Evolutionary conservation across 1,284 basidiomycete species (phyloP).

Genomic region (Amylostereum areolatum): DNA sequence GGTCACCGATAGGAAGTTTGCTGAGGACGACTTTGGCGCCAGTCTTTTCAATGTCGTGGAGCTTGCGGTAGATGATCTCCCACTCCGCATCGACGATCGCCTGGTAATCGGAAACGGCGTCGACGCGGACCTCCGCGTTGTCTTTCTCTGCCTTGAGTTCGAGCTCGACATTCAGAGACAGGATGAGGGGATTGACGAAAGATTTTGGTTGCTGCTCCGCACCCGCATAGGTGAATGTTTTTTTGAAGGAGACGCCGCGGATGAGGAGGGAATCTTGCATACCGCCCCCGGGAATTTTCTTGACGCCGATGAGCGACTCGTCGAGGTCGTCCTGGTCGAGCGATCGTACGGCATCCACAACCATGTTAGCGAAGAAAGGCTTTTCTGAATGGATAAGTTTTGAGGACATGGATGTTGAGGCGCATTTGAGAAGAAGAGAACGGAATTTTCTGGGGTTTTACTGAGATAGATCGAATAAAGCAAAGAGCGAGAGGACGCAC

Average conservation of each 20-base stretch:
- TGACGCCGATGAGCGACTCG: slow-evolving; percentile 95
- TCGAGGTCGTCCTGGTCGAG: slow-evolving; percentile 94
- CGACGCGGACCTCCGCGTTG: slow-evolving; percentile 97
- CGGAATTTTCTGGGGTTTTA: slow-evolving; percentile 80
- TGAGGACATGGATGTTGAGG: slow-evolving; percentile 98
- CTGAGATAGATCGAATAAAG: background rate
- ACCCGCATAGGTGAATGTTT: slow-evolving; percentile 99
- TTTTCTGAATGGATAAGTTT: slow-evolving; percentile 99
- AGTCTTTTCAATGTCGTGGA: slow-evolving; percentile 94
- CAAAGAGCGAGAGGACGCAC: slow-evolving; percentile 51
- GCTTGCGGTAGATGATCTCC: slow-evolving; percentile 98
- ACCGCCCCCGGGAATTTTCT: slow-evolving; percentile 98
- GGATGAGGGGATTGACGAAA: slow-evolving; percentile 84
- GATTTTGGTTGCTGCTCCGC: slow-evolving; percentile 99
- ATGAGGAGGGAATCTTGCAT: slow-evolving; percentile 95
- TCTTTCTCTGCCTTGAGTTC: slow-evolving; percentile 99
- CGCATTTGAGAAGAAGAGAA: slow-evolving; percentile 92
- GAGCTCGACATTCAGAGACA: slow-evolving; percentile 96
- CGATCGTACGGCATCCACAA: slow-evolving; percentile 92
- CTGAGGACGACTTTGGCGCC: slow-evolving; percentile 97
- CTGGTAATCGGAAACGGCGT: slow-evolving; percentile 96
- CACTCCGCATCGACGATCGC: slow-evolving; percentile 99
- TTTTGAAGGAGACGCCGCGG: slow-evolving; percentile 96
- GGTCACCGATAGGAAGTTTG: slow-evolving; percentile 97
- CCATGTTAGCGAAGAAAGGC: slow-evolving; percentile 99